Base-by-base conservation (phyloP, 108 stramenopile genomes). In the Halocafeteria seosinensis region DNA sequence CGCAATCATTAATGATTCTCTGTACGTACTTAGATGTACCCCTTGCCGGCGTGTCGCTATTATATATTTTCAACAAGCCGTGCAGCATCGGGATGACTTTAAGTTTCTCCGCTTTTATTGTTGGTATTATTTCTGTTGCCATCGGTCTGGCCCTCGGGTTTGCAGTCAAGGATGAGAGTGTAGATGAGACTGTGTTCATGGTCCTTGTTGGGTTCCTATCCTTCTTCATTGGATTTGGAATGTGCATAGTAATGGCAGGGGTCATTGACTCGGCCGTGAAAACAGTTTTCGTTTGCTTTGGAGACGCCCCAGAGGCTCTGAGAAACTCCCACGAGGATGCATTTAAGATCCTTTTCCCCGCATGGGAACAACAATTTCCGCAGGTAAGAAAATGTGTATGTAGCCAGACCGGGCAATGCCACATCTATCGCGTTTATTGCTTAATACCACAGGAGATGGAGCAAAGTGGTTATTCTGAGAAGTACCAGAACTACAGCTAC, bases 241-340 rank as follows among this genome's bases (percentile, higher is more conserved):
- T 85, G 9, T 75, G 85, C 2, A 66, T 51, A 28, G 70, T 84
- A 50, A 64, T 86, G 27, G 50, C 87, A 34, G 67, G 72, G 13
- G 65, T 85, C 1, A 72, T 91, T 11, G 72, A 76, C 30, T 75
- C 79, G 34, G 85, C 86, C 3, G 79, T 81, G 0, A 76, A 85
- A 50, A 91, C 87, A 26, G 81, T 85, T 1, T 78, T 87, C 51
- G 89, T 91, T 1, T 86, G 85, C 64, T 88, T 82, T 67, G 86
- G 87, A 6, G 87, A 91, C 58, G 76, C 79, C 17, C 84, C 87
- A 0, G 64, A 47, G 34, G 86, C 87, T 55, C 86, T 92, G 67
- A 79, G 64, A 61, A 51, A 26, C 21, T 81, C 78, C 73, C 78
- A 86, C 62, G 84, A 85, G 13, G 68, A 82, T 50, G 58, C 79